Base-by-base conservation (phyloP, 257 asterid species). In the Solanum tacnaense region DNA sequence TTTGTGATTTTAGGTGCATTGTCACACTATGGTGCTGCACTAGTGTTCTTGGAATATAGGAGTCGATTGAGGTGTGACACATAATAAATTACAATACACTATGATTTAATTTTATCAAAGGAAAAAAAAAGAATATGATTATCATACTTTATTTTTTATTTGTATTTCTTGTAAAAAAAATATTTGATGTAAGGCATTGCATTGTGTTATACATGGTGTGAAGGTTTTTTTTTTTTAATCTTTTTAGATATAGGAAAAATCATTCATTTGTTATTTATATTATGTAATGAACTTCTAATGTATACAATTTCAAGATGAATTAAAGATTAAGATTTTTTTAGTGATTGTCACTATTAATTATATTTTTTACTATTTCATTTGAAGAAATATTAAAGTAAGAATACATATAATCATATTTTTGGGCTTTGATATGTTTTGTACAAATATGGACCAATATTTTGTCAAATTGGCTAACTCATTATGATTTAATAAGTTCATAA, bases 1-100 rank as follows among this genome's bases (percentile, higher is more conserved):
- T 94, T 97, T 84, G 99, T 97, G 86, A 94, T 95, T 27, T 60
- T 94, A 92, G 99, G 99, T 41, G 99, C 99, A 18, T 83, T 97
- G 90, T 95, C 99, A 4, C 99, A 97, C 78, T 97, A 97, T 84
- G 99, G 93, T n/a, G 99, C 98, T 21, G 98, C 99, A 1, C 96
- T 92, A 73, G 88, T 94, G 34, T 96, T 97, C 90, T 83, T 94
- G 67, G 91, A 85, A 46, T 92, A 91, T 83, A 93, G 98, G 0
- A 79, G 93, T 83, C 90, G 90, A 74, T 67, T 92, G 89, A 92
- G 89, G 10, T 96, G 99, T 87, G 91, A 86, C 12, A 49, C 15
- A 18, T 27, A 20, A 32, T 82, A 82, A 20, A 49, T 49, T 81
- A 49, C 9, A 81, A 27, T 46, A 36, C 39, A 31, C 31, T 18